Percentiles rank a stretch among this genome's conserved stretches.
phyloP scores from a whole-genome alignment of 2,329 filamentous ascomycete genomes.

The Cordyceps tenuipes region DNA sequence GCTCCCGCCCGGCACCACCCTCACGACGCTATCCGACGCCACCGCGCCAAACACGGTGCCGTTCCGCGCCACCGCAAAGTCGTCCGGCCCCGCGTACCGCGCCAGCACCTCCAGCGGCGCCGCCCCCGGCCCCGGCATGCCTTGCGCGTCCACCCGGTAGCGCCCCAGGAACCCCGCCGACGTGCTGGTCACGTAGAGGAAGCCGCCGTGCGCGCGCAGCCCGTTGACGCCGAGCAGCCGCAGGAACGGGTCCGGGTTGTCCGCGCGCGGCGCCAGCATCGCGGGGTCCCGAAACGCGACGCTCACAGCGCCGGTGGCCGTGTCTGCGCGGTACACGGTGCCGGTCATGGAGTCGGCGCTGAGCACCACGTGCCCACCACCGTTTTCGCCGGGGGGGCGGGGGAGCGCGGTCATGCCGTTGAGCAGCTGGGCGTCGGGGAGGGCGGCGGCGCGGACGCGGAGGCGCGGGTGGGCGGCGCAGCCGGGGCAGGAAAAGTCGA shows the following conservation, averaged over 20 bases:
- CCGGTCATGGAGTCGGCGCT: conserved; percentile 17
- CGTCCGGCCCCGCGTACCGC: conserved; percentile 11
- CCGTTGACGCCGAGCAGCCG: conserved; percentile 16
- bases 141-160: conserved; percentile 9
- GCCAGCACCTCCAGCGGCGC: conserved; percentile 13
- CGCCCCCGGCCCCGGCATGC: neutral
- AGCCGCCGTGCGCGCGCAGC: conserved; percentile 12
- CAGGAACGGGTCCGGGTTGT: conserved; percentile 8
- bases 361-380: conserved; percentile 13
- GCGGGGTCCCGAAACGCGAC: conserved; percentile 14
- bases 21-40: conserved; percentile 6
- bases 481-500: neutral
- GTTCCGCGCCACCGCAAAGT: conserved; percentile 13
- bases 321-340: conserved; percentile 13
- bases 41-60: conserved; percentile 13
- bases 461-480: neutral
- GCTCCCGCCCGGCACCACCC: neutral
- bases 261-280: neutral
- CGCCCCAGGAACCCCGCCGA: conserved; percentile 12
- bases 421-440: conserved; percentile 13
- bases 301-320: conserved; percentile 13
- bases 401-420: conserved; percentile 19
- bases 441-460: conserved; percentile 7
- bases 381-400: no score
- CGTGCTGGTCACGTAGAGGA: conserved; percentile 19